Conservation (phyloP, 306 rosid species). For the Sesbania bispinosa region DNA sequence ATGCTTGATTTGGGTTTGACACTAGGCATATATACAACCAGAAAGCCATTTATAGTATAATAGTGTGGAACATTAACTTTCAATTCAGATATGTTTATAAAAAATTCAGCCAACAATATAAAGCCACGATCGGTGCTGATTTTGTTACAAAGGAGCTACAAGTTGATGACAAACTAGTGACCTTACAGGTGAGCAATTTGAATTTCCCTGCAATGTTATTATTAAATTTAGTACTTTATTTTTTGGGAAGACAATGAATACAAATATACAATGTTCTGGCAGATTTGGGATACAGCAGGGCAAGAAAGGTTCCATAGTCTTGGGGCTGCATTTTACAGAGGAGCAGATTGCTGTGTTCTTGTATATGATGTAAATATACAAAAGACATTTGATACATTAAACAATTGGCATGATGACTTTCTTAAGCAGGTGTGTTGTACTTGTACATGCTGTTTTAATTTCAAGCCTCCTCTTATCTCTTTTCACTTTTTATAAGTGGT, state of each 20-base stretch:
- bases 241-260: background rate
- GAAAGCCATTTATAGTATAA: background rate
- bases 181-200: conserved; percentile 64
- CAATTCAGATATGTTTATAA: conserved; percentile 65
- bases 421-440: conserved; percentile 61
- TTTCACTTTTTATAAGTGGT: background rate
- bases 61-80: conserved; percentile 40
- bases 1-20: background rate
- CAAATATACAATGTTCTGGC: conserved; percentile 10
- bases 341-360: conserved; percentile 93
- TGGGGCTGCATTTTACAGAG: conserved; percentile 84
- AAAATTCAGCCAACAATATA: conserved; percentile 70
- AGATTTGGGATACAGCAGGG: conserved; percentile 99
- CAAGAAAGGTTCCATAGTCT: conserved; percentile 89
- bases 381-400: conserved; percentile 65
- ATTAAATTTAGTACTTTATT: background rate
- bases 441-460: background rate
- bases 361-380: conserved; percentile 72
- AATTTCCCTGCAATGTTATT: background rate
- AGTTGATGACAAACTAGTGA: conserved; percentile 68
- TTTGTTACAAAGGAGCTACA: conserved; percentile 88
- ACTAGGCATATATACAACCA: background rate
- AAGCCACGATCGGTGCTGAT: conserved; percentile 96
- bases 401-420: conserved; percentile 84
- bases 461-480: background rate